phyloP scores from a whole-genome alignment of 345 rosid genomes.

The Acer negundo region DNA sequence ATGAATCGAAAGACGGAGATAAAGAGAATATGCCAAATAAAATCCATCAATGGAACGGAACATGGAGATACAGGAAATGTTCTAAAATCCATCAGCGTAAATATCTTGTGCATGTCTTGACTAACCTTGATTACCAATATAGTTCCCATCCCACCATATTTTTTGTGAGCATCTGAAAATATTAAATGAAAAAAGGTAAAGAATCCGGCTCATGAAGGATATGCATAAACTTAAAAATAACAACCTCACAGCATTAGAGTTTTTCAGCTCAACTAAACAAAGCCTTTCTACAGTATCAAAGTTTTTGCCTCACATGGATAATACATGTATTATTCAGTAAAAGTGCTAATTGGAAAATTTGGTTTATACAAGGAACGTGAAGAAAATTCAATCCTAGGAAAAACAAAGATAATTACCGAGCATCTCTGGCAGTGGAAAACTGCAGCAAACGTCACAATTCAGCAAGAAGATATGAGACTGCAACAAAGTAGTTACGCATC shows the following conservation, averaged over 20 bases:
- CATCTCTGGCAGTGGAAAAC: conserved; percentile 85
- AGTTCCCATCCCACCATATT: conserved; percentile 85
- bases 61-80: neutral
- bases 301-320: neutral
- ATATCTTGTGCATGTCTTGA: conserved; percentile 17
- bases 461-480: conserved; percentile 93
- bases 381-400: neutral
- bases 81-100: neutral
- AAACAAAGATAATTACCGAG: conserved; percentile 53
- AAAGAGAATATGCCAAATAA: neutral
- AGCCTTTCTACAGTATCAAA: neutral
- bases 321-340: neutral
- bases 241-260: neutral
- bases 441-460: conserved; percentile 97
- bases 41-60: neutral
- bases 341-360: neutral
- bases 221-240: conserved; percentile 6
- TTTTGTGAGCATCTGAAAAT: conserved; percentile 73
- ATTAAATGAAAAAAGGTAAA: conserved; percentile 12
- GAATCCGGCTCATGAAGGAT: conserved; percentile 19
- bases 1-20: neutral
- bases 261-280: neutral
- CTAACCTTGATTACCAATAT: conserved; percentile 84
- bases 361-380: neutral
- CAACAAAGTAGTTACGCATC: conserved; percentile 22